A percentile compares a stretch with the other conserved stretches of the same genome.
Conservation (phyloP, 2,329 filamentous ascomycete genomes). For the Venturia aucupariae region DNA sequence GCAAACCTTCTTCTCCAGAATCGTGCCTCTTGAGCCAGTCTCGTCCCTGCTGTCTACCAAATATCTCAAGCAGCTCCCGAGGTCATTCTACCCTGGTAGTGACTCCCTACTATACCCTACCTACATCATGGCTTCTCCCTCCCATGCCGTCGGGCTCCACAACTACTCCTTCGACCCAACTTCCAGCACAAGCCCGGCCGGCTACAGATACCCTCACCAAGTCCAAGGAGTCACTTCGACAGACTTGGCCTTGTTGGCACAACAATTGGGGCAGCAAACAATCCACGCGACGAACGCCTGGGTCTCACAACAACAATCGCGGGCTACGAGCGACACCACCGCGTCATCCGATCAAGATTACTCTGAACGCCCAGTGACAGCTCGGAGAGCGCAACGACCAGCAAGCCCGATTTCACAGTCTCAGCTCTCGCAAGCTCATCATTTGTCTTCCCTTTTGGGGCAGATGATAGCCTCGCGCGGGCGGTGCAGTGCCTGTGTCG, state of each 20-base stretch:
- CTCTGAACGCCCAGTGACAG: not conserved
- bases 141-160: not conserved
- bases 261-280: constrained; percentile 9
- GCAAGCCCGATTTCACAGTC: not conserved
- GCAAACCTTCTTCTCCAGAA: not conserved
- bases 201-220: not conserved
- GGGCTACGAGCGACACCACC: not conserved
- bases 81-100: not conserved
- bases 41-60: not conserved
- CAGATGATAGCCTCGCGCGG: constrained; percentile 8
- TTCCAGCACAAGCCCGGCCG: not conserved
- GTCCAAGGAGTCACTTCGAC: not conserved
- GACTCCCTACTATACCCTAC: not conserved
- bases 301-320: constrained; percentile 1
- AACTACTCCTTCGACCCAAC: not conserved
- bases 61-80: not conserved
- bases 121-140: not conserved
- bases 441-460: constrained; percentile 8
- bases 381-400: not conserved
- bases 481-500: constrained; percentile 9
- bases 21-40: not conserved
- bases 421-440: not conserved
- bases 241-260: not conserved
- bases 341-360: not conserved
- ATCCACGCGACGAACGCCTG: not conserved